Evolutionary conservation across 768 basidiomycete species (phyloP).

Genomic region (Paxillus ammoniavirescens): DNA sequence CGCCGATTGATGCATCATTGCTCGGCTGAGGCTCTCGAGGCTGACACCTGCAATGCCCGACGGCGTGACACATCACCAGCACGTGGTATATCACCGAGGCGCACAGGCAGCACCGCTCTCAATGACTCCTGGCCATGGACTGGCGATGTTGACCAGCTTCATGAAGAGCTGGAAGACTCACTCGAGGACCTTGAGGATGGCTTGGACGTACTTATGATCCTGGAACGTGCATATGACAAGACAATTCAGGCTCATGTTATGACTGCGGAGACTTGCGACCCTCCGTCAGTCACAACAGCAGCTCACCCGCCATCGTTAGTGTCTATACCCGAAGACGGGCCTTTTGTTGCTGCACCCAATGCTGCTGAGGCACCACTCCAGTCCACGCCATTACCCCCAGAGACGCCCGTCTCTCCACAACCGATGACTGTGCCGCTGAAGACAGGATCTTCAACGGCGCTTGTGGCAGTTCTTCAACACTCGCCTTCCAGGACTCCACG

Average conservation of each 20-base stretch:
- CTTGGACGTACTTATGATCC: conserved; percentile 63
- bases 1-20: conserved; percentile 85
- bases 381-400: conserved; percentile 11
- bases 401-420: conserved; percentile 13
- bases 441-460: conserved; percentile 65
- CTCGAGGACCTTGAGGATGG: conserved; percentile 70
- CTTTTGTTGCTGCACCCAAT: background rate
- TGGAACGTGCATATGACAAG: conserved; percentile 68
- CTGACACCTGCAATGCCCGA: conserved; percentile 4
- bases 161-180: conserved; percentile 39
- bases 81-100: conserved; percentile 44
- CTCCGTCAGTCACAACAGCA: conserved; percentile 1
- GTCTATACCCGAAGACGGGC: conserved; percentile 23
- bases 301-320: conserved; percentile 13
- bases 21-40: conserved; percentile 49
- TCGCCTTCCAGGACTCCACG: conserved; percentile 17
- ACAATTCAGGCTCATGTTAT: conserved; percentile 62
- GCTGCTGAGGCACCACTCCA: background rate
- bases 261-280: conserved; percentile 18
- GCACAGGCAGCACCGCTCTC: conserved; percentile 28
- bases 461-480: conserved; percentile 62
- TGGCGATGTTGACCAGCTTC: conserved; percentile 40
- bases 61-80: conserved; percentile 35
- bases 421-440: conserved; percentile 40
- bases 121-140: conserved; percentile 31